Percentiles rank a stretch among this genome's conserved stretches.
Evolutionary conservation across 2,329 filamentous ascomycete genomes (phyloP).

Genomic region (Claviceps sp.): DNA sequence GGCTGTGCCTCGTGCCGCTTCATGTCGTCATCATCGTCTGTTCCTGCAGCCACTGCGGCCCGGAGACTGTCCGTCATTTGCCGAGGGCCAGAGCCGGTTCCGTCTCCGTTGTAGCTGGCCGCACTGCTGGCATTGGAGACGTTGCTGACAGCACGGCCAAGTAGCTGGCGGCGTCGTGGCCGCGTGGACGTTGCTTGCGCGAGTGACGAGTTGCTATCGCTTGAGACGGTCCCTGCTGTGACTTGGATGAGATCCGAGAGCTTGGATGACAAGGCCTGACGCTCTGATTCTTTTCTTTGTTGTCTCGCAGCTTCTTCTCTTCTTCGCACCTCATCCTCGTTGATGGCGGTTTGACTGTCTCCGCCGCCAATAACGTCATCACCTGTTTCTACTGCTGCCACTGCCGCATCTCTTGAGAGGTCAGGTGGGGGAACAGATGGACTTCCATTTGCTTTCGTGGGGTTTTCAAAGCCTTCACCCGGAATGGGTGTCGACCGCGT

Average conservation of each 20-base stretch:
- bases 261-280: slow-evolving; percentile 27
- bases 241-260: slow-evolving; percentile 28
- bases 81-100: slow-evolving; percentile 11
- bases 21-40: slow-evolving; percentile 9
- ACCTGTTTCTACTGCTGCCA: not conserved
- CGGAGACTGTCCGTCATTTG: slow-evolving; percentile 3
- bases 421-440: slow-evolving; percentile 7
- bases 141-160: slow-evolving; percentile 46
- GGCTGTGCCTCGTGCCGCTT: slow-evolving; percentile 19
- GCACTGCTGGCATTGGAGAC: slow-evolving; percentile 36
- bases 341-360: not conserved
- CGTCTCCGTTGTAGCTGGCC: slow-evolving; percentile 21
- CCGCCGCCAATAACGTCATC: not conserved
- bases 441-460: not conserved
- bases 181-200: slow-evolving; percentile 8
- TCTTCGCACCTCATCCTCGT: slow-evolving; percentile 7
- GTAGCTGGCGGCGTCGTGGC: slow-evolving; percentile 32
- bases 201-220: slow-evolving; percentile 6
- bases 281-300: slow-evolving; percentile 22
- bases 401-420: not conserved
- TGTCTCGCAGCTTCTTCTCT: slow-evolving; percentile 10
- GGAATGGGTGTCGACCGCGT: slow-evolving; percentile 27
- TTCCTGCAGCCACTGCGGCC: slow-evolving; percentile 5
- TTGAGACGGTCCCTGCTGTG: not conserved
- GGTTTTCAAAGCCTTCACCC: slow-evolving; percentile 5